phyloP scores from a whole-genome alignment of 2,329 filamentous ascomycete species.

The Lecanosticta acicola region DNA sequence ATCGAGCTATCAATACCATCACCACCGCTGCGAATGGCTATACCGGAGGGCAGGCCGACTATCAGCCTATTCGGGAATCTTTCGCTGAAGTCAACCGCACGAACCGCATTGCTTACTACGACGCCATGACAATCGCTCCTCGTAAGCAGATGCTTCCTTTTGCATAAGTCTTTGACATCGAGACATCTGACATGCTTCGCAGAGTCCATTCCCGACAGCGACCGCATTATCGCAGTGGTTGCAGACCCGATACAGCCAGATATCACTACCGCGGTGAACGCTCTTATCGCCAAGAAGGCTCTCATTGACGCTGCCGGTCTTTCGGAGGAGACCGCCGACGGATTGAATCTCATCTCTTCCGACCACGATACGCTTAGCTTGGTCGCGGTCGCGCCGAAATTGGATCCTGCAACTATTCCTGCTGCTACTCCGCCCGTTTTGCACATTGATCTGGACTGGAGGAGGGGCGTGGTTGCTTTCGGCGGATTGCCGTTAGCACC shows the following conservation, averaged over 20 bases:
- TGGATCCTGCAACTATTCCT: conserved; percentile 18
- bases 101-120: conserved; percentile 21
- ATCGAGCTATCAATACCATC: conserved; percentile 17
- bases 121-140: conserved; percentile 21
- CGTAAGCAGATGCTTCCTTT: no score
- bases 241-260: conserved; percentile 20
- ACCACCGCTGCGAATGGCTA: conserved; percentile 15
- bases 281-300: conserved; percentile 20
- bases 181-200: not conserved
- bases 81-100: conserved; percentile 20
- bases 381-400: conserved; percentile 17
- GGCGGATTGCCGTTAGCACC: conserved; percentile 18
- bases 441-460: conserved; percentile 20
- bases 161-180: not conserved
- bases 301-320: conserved; percentile 19
- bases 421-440: conserved; percentile 16
- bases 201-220: conserved; percentile 18
- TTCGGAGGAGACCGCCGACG: conserved; percentile 17
- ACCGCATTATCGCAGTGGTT: conserved; percentile 21
- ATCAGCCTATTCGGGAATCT: conserved; percentile 18
- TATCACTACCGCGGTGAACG: conserved; percentile 19
- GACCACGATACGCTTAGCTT: conserved; percentile 21
- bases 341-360: conserved; percentile 18
- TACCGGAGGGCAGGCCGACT: conserved; percentile 15
- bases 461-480: conserved; percentile 18